These are phyloP conservation scores for Protea cynaroides DNA, from an alignment of 164 flowering plant species.

Conservation along the genomic window DNA sequence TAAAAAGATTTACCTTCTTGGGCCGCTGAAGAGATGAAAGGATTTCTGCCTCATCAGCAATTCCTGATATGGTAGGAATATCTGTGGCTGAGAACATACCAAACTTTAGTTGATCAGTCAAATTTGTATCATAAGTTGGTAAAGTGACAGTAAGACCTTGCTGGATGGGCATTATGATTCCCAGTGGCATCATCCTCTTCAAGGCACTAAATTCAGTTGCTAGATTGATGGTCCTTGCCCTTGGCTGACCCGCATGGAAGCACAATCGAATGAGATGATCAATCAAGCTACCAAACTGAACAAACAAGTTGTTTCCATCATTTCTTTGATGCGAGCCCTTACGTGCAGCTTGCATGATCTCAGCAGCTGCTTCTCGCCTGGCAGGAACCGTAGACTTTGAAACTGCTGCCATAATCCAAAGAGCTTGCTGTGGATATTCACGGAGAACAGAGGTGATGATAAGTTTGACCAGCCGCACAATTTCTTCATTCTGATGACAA, in stretches of 20 bases:
- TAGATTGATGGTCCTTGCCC: constrained; percentile 72
- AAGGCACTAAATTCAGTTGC: constrained; percentile 90
- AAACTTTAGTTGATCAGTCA: constrained; percentile 28
- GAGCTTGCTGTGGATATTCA: constrained; percentile 90
- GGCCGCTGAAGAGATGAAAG: constrained; percentile 98
- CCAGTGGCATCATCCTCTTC: constrained; percentile 98
- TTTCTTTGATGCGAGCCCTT: constrained; percentile 62
- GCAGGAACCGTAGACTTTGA: constrained; percentile 93
- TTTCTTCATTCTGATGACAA: constrained; percentile 95
- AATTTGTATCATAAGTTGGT: constrained; percentile 51
- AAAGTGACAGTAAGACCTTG: constrained; percentile 81
- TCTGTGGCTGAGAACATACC: constrained; percentile 63
- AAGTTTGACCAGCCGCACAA: constrained; percentile 73
- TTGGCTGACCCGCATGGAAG: constrained; percentile 86
- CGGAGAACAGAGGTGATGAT: constrained; percentile 84
- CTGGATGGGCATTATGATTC: constrained; percentile 90
- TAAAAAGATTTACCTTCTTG: constrained; percentile 54
- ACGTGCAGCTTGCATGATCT: constrained; percentile 84
- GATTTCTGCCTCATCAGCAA: constrained; percentile 94
- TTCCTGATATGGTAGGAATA: constrained; percentile 85
- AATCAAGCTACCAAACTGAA: constrained; percentile 71
- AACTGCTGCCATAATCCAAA: constrained; percentile 99
- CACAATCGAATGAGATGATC: constrained; percentile 91
- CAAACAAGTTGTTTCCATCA: constrained; percentile 54
- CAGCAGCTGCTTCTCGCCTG: constrained; percentile 92